Percentiles rank a stretch among this genome's conserved stretches.
phyloP scores from a whole-genome alignment of 2,329 filamentous ascomycete genomes.

The Sclerotinia trifoliorum region DNA sequence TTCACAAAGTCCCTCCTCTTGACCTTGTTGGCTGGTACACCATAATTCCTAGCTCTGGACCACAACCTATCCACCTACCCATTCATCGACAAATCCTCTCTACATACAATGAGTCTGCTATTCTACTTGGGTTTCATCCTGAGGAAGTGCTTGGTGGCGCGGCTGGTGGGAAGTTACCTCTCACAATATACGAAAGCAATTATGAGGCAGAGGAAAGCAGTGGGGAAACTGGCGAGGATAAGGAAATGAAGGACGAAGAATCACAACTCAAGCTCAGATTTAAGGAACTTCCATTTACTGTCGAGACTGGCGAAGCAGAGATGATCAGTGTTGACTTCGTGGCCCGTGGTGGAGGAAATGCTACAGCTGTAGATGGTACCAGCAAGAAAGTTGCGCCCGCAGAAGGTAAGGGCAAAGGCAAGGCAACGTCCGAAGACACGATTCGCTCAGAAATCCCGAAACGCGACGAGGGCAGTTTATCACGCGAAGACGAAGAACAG shows the following conservation, averaged over 20 bases:
- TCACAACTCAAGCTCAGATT: conserved; percentile 65
- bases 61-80: conserved; percentile 62
- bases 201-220: conserved; percentile 65
- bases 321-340: conserved; percentile 98
- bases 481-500: conserved; percentile 59
- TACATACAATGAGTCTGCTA: conserved; percentile 75
- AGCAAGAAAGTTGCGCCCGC: conserved; percentile 34
- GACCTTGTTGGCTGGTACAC: conserved; percentile 94
- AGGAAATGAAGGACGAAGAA: conserved; percentile 68
- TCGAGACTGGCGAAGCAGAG: conserved; percentile 93
- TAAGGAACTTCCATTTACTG: conserved; percentile 76
- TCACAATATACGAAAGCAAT: conserved; percentile 87
- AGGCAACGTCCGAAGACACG: conserved; percentile 34
- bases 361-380: conserved; percentile 55
- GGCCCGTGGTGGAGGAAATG: conserved; percentile 78
- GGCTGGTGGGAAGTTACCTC: conserved; percentile 76
- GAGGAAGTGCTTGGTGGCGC: conserved; percentile 53
- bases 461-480: conserved; percentile 54
- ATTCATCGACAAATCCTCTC: conserved; percentile 77
- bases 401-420: conserved; percentile 40
- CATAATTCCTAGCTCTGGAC: conserved; percentile 69
- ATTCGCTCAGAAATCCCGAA: conserved; percentile 30
- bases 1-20: conserved; percentile 79
- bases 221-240: conserved; percentile 58
- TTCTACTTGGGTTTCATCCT: conserved; percentile 85